These are phyloP conservation scores for Neofusicoccum cordaticola DNA, from an alignment of 2,329 filamentous ascomycete genomes.

Conservation along the genomic window DNA sequence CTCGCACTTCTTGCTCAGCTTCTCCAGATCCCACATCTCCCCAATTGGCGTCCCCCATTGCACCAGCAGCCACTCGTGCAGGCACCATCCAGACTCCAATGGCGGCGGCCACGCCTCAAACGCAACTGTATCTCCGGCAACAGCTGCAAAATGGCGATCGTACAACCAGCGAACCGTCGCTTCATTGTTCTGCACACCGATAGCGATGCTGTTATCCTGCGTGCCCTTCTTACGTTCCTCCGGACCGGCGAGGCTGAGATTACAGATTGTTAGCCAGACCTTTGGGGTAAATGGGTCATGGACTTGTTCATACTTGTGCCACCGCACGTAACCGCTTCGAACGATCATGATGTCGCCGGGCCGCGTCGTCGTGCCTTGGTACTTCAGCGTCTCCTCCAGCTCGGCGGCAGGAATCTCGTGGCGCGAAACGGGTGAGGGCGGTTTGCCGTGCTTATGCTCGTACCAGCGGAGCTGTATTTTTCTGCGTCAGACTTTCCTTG, in stretches of 20 bases:
- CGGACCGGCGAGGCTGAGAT: not conserved
- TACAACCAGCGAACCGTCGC: constrained; percentile 7
- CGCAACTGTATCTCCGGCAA: constrained; percentile 27
- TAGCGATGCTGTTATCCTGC: not conserved
- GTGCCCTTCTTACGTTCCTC: not conserved
- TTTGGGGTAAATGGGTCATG: no score
- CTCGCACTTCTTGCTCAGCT: constrained; percentile 53
- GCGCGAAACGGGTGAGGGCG: not conserved
- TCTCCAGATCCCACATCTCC: constrained; percentile 48
- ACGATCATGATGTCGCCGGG: constrained; percentile 37
- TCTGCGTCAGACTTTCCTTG: not conserved
- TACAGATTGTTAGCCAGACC: not conserved
- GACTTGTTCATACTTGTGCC: not conserved
- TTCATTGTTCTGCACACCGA: not conserved
- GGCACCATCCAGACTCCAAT: constrained; percentile 30
- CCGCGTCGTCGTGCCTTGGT: constrained; percentile 16
- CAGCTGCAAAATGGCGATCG: constrained; percentile 21
- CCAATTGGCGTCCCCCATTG: constrained; percentile 50
- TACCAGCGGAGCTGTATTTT: not conserved
- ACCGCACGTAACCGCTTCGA: constrained; percentile 41
- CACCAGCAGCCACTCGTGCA: constrained; percentile 45
- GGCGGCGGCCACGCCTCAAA: constrained; percentile 30
- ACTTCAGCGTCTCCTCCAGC: constrained; percentile 1
- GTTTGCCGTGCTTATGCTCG: constrained; percentile 1
- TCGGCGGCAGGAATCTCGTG: not conserved